Conservation (phyloP, 108 stramenopile species). For the Nitzschia putrida region DNA sequence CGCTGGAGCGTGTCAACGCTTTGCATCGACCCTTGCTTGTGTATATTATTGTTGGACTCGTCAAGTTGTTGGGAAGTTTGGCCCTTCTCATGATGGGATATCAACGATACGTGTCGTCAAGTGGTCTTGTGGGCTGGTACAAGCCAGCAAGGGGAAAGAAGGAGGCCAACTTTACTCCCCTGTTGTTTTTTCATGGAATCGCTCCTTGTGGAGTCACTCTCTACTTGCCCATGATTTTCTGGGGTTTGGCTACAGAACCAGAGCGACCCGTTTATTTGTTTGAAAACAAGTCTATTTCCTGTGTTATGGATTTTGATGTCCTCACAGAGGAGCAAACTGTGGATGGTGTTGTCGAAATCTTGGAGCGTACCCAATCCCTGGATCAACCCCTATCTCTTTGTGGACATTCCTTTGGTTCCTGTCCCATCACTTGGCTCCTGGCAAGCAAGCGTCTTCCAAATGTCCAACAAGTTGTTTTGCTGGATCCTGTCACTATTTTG, state of each 20-base stretch:
- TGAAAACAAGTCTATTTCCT: constrained; percentile 68
- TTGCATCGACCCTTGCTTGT: constrained; percentile 70
- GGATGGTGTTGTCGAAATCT: constrained; percentile 57
- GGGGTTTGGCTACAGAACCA: constrained; percentile 26
- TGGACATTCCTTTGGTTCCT: constrained; percentile 90
- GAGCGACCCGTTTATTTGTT: constrained; percentile 63
- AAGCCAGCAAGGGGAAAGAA: constrained; percentile 40
- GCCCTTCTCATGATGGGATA: constrained; percentile 52
- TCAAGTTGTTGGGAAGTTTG: constrained; percentile 40
- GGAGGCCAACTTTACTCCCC: constrained; percentile 32
- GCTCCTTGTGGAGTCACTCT: constrained; percentile 70
- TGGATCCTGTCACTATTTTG: constrained; percentile 87
- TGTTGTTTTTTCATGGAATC: constrained; percentile 89
- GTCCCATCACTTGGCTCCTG: constrained; percentile 75
- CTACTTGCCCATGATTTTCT: constrained; percentile 74
- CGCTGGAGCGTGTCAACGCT: constrained; percentile 63
- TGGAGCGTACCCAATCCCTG: neutral
- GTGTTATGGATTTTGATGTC: constrained; percentile 38
- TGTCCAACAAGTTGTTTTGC: constrained; percentile 55
- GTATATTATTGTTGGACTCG: constrained; percentile 48
- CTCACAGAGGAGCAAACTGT: constrained; percentile 63
- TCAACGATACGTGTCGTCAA: constrained; percentile 39
- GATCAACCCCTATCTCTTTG: constrained; percentile 40
- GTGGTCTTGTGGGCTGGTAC: constrained; percentile 67
- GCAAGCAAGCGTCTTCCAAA: neutral